These are phyloP conservation scores for Yamadazyma mexicana DNA, from an alignment of 1,139 yeast species.

Conservation along the genomic window DNA sequence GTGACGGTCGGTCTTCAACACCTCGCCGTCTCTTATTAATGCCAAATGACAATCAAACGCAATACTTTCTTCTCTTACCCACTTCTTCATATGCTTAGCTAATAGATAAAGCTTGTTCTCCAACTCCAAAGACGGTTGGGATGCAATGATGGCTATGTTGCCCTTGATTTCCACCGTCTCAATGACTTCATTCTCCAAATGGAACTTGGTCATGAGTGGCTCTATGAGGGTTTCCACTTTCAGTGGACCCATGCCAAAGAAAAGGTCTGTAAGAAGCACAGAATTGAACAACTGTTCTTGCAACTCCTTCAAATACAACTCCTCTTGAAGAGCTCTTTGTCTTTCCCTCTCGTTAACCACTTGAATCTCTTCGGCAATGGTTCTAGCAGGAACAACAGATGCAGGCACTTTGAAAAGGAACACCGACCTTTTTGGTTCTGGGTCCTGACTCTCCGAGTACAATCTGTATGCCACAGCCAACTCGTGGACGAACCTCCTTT, in stretches of 20 bases:
- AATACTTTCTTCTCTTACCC: conserved; percentile 37
- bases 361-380: conserved; percentile 33
- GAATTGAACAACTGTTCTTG: conserved; percentile 44
- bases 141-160: conserved; percentile 8
- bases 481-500: conserved; percentile 70
- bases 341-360: conserved; percentile 24
- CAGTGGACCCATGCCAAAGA: conserved; percentile 52
- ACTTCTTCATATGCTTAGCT: conserved; percentile 29
- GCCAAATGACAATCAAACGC: conserved; percentile 53
- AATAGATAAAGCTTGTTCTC: conserved; percentile 36
- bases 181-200: conserved; percentile 23
- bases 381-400: conserved; percentile 29
- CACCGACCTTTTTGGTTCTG: conserved; percentile 76
- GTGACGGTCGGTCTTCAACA: conserved; percentile 32
- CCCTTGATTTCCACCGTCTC: conserved; percentile 4
- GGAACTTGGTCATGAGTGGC: conserved; percentile 2
- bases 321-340: conserved; percentile 21
- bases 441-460: conserved; percentile 74
- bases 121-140: conserved; percentile 21
- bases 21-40: conserved; percentile 33
- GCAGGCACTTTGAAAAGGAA: conserved; percentile 50
- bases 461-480: conserved; percentile 60
- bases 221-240: conserved; percentile 27
- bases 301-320: conserved; percentile 14
- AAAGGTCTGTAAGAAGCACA: conserved; percentile 51